Percentiles rank a stretch among this genome's conserved stretches.
phyloP scores from a whole-genome alignment of 225 moss, liverwort and hornwort genomes.

The Thuidium tamariscinum region DNA sequence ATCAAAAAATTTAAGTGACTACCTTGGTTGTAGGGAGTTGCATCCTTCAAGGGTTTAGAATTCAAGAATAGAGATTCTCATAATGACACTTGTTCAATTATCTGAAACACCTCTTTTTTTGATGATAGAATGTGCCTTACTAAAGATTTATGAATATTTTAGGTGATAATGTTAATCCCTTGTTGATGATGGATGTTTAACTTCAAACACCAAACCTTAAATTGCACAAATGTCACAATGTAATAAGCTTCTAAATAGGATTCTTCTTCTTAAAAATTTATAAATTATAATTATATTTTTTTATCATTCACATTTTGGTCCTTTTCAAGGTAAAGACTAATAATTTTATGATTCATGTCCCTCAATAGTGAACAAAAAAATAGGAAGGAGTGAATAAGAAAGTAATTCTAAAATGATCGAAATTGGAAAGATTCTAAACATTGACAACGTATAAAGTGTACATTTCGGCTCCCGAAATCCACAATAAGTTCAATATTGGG shows the following conservation, averaged over 20 bases:
- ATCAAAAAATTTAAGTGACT: too few relatives aligned
- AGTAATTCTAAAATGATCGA: too few relatives aligned
- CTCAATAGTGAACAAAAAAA: too few relatives aligned
- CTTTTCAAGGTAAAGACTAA: too few relatives aligned
- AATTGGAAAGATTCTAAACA: too few relatives aligned
- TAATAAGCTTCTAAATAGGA: background rate
- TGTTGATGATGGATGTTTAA: background rate
- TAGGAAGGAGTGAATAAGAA: too few relatives aligned
- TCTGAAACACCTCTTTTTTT: background rate
- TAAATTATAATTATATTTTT: fast-evolving
- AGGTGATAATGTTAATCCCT: background rate
- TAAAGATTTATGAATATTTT: background rate
- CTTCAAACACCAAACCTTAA: background rate
- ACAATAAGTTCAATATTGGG: too few relatives aligned
- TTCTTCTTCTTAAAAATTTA: background rate
- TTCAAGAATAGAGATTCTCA: background rate
- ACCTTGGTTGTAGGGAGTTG: too few relatives aligned
- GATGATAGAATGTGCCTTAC: background rate
- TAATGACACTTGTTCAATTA: background rate
- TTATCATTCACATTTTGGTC: too few relatives aligned
- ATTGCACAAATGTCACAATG: background rate
- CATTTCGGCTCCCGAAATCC: too few relatives aligned
- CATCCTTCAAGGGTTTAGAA: background rate
- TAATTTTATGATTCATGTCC: too few relatives aligned
- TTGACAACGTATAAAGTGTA: too few relatives aligned